Evolutionary conservation across 306 rosid species (phyloP).

Genomic region (Inga laurina): DNA sequence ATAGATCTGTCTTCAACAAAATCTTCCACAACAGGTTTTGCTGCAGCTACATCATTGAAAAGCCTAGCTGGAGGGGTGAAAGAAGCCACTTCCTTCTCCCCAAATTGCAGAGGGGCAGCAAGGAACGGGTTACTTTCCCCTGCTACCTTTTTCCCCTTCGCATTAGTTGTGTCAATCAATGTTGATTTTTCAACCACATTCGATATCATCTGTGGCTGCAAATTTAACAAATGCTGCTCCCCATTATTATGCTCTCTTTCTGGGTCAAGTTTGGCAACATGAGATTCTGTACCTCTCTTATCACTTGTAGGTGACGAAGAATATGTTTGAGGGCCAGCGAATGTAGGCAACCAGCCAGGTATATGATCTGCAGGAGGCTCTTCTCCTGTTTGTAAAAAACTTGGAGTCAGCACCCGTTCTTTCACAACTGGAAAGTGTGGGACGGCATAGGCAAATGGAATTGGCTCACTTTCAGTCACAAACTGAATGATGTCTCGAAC

Average conservation of each 20-base stretch:
- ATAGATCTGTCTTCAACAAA: conserved; percentile 44
- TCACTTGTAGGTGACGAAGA: conserved; percentile 29
- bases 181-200: conserved; percentile 52
- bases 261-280: conserved; percentile 41
- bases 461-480: conserved; percentile 42
- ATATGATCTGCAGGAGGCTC: conserved; percentile 73
- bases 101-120: conserved; percentile 66
- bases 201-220: conserved; percentile 50
- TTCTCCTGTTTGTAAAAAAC: conserved; percentile 56
- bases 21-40: conserved; percentile 43
- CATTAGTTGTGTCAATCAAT: conserved; percentile 44
- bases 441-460: conserved; percentile 57
- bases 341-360: conserved; percentile 87
- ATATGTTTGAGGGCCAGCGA: conserved; percentile 63
- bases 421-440: conserved; percentile 71
- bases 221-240: conserved; percentile 47
- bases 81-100: conserved; percentile 72
- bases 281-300: conserved; percentile 46
- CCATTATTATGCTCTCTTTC: conserved; percentile 54
- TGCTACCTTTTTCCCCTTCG: conserved; percentile 51
- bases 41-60: conserved; percentile 35
- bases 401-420: conserved; percentile 56
- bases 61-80: conserved; percentile 61
- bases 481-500: conserved; percentile 52
- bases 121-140: conserved; percentile 72